phyloP scores from a whole-genome alignment of 148 eudicot species.

The Drosera capensis region DNA sequence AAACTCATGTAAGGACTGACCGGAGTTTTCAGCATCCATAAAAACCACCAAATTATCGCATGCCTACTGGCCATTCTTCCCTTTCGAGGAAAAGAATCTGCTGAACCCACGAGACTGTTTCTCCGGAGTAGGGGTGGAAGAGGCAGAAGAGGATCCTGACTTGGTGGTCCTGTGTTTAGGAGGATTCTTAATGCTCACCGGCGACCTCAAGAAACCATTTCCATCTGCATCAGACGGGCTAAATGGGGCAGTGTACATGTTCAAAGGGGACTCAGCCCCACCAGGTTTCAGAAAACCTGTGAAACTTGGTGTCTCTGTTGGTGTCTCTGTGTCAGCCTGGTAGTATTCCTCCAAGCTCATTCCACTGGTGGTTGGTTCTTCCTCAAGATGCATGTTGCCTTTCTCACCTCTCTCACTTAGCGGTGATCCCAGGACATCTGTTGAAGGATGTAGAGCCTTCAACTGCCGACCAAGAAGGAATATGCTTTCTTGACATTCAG shows the following conservation, averaged over 20 bases:
- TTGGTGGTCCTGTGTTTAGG: constrained; percentile 53
- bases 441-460: constrained; percentile 49
- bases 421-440: constrained; percentile 33
- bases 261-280: constrained; percentile 47
- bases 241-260: constrained; percentile 24
- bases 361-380: constrained; percentile 17
- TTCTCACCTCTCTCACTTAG: constrained; percentile 21
- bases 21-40: no score
- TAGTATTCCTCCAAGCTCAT: constrained; percentile 3
- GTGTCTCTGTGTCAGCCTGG: constrained; percentile 19
- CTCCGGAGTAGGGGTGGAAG: constrained; percentile 68
- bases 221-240: constrained; percentile 49
- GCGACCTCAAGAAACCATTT: constrained; percentile 31
- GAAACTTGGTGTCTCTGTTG: constrained; percentile 13
- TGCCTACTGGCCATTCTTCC: no score
- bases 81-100: constrained; percentile 77
- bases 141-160: constrained; percentile 50
- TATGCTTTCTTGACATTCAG: constrained; percentile 84
- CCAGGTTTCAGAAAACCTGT: constrained; percentile 22
- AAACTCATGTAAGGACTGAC: no score
- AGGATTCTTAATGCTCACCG: constrained; percentile 19
- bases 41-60: no score
- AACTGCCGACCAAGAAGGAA: constrained; percentile 67
- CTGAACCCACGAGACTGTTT: constrained; percentile 68
- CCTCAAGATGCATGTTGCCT: constrained; percentile 19